A percentile compares a stretch with the other conserved stretches of the same genome.
Conservation (phyloP, 768 basidiomycete species). For the Boletus coccyginus region DNA sequence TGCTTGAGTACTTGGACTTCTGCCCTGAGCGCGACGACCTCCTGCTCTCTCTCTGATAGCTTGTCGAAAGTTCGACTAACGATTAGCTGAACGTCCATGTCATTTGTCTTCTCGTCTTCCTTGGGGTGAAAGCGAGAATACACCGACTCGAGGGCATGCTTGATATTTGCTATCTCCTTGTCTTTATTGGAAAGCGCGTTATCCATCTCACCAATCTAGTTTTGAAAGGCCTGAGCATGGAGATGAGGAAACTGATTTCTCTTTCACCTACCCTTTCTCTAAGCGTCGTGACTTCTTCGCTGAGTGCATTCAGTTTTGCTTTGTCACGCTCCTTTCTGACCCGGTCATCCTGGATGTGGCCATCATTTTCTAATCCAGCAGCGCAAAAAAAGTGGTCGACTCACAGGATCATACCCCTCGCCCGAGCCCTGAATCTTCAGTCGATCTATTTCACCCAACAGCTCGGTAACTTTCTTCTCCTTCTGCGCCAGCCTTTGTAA, state of each 20-base stretch:
- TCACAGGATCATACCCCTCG: conserved; percentile 59
- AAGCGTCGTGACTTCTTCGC: conserved; percentile 69
- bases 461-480: conserved; percentile 77
- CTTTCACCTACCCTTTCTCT: conserved; percentile 57
- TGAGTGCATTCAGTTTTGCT: conserved; percentile 65
- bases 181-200: conserved; percentile 48
- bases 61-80: conserved; percentile 70
- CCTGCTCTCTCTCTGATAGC: conserved; percentile 64
- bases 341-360: conserved; percentile 57
- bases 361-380: background rate
- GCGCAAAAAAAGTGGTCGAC: conserved; percentile 18
- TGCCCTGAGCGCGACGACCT: conserved; percentile 50
- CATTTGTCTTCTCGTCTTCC: conserved; percentile 43
- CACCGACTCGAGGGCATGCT: conserved; percentile 84
- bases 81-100: conserved; percentile 66
- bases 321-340: conserved; percentile 75
- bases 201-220: conserved; percentile 56
- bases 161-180: conserved; percentile 74
- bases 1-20: conserved; percentile 52
- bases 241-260: background rate
- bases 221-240: background rate
- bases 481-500: conserved; percentile 80
- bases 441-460: conserved; percentile 69
- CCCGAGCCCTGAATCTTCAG: conserved; percentile 55
- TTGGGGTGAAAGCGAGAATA: conserved; percentile 68